Conservation (phyloP, 2,329 filamentous ascomycete genomes). For the Aspergillus brunneoviolaceus region DNA sequence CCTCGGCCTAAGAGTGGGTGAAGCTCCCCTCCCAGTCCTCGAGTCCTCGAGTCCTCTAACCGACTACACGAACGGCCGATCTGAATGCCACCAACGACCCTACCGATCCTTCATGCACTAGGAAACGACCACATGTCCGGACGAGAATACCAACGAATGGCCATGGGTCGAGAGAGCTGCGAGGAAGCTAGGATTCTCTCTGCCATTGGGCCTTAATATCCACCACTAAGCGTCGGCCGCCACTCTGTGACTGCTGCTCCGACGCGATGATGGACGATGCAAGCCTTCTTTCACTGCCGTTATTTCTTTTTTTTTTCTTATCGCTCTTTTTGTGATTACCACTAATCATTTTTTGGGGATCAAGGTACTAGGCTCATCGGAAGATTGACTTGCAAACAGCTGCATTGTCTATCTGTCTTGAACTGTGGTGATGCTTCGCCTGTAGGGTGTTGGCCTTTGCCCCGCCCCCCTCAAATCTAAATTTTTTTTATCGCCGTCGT, state of each 20-base stretch:
- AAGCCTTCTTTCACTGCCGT: neutral
- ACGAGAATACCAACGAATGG: constrained; percentile 11
- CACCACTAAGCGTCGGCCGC: neutral
- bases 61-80: constrained; percentile 17
- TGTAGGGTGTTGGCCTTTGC: neutral
- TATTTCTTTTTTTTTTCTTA: neutral
- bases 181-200: neutral
- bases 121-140: constrained; percentile 28
- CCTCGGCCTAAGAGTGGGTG: neutral
- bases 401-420: neutral
- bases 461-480: neutral
- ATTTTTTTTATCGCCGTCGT: neutral
- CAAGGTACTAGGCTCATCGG: neutral
- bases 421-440: neutral
- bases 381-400: neutral
- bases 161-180: constrained; percentile 15
- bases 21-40: neutral
- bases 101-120: constrained; percentile 22
- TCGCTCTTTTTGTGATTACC: neutral
- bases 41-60: neutral
- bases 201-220: neutral
- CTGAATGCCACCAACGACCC: constrained; percentile 15
- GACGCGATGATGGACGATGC: neutral
- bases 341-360: neutral
- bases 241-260: neutral